Percentiles rank a stretch among this genome's conserved stretches.
Evolutionary conservation across 306 rosid genomes (phyloP).

Genomic region (Prunus fruticosa): DNA sequence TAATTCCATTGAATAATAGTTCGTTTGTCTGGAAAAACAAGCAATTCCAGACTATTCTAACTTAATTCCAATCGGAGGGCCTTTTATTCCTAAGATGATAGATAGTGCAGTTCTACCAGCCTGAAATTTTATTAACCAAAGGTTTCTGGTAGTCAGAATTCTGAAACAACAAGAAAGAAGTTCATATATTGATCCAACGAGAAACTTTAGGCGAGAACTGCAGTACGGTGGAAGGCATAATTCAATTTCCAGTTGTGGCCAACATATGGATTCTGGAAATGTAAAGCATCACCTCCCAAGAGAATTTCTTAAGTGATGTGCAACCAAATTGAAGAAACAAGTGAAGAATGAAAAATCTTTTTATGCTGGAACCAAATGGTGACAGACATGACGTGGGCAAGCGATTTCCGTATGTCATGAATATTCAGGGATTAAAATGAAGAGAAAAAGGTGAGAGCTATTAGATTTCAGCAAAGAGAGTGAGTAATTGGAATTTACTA

Average conservation of each 20-base stretch:
- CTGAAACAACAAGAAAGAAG: neutral
- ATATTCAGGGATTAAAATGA: neutral
- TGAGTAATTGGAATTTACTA: neutral
- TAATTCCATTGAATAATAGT: slow-evolving; percentile 8
- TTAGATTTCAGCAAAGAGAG: neutral
- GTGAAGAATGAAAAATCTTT: neutral
- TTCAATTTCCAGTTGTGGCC: neutral
- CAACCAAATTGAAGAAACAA: neutral
- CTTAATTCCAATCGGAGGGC: neutral
- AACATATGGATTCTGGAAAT: neutral
- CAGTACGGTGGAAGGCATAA: neutral
- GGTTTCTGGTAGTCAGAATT: neutral
- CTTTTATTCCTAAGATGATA: neutral
- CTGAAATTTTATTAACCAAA: neutral
- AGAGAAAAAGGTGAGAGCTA: neutral
- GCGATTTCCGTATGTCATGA: neutral
- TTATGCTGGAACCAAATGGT: neutral
- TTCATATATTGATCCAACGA: neutral
- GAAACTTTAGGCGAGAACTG: neutral
- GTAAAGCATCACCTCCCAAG: neutral
- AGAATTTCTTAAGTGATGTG: neutral
- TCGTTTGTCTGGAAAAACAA: neutral
- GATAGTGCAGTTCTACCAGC: neutral
- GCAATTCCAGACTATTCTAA: neutral
- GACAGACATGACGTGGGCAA: neutral